phyloP scores from a whole-genome alignment of 179 eudicot genomes.

The Vitellaria paradoxa region DNA sequence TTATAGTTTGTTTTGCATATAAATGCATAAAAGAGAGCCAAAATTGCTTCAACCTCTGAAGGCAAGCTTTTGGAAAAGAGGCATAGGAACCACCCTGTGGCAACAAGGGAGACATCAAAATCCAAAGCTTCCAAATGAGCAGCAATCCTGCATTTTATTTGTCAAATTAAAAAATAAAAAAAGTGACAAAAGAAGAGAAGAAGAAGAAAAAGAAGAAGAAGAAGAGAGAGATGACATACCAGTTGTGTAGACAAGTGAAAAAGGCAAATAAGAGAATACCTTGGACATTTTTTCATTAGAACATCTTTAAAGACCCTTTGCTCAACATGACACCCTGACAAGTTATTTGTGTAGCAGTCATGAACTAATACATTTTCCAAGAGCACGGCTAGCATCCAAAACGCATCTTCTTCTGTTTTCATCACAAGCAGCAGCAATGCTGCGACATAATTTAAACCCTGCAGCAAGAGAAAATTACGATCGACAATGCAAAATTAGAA shows the following conservation, averaged over 20 bases:
- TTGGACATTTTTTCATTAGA: slow-evolving; percentile 75
- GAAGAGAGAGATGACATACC: not conserved
- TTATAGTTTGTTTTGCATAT: not conserved
- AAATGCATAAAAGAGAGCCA: not conserved
- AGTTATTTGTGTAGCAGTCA: slow-evolving; percentile 81
- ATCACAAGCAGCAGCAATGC: slow-evolving; percentile 89
- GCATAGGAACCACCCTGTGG: slow-evolving; percentile 99
- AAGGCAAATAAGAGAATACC: slow-evolving; percentile 31
- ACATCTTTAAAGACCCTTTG: slow-evolving; percentile 94
- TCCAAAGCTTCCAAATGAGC: slow-evolving; percentile 87
- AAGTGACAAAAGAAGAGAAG: not conserved
- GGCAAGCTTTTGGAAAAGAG: slow-evolving; percentile 97
- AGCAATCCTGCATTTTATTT: slow-evolving; percentile 67
- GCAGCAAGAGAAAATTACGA: slow-evolving; percentile 16
- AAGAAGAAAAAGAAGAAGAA: no score
- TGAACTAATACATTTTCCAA: slow-evolving; percentile 84
- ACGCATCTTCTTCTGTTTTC: slow-evolving; percentile 99
- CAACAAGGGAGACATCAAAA: slow-evolving; percentile 92
- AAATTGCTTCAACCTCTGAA: slow-evolving; percentile 50
- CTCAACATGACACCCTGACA: slow-evolving; percentile 97
- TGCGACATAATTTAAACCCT: slow-evolving; percentile 97
- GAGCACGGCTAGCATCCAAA: slow-evolving; percentile 97
- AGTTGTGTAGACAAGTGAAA: slow-evolving; percentile 1
- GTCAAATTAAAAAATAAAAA: slow-evolving; percentile 13
- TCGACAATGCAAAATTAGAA: not conserved